These are phyloP conservation scores for Blastobotrys muscicola DNA, from an alignment of 805 yeast species.

Conservation along the genomic window DNA sequence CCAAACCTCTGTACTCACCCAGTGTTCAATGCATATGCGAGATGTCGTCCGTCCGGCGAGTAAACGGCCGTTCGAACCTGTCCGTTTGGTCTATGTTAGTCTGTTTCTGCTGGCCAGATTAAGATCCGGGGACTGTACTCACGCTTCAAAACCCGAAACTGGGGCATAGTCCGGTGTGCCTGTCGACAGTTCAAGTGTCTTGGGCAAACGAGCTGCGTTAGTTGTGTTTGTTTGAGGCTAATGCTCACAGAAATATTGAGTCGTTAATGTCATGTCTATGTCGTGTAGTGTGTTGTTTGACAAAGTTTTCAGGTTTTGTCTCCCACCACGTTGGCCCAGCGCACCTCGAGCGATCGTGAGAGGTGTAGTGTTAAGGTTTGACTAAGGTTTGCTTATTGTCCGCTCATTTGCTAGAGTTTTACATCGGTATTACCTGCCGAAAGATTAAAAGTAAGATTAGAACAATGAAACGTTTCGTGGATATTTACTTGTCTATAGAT, in stretches of 20 bases:
- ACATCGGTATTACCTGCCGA: too few relatives aligned
- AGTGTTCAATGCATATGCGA: constrained; percentile 6
- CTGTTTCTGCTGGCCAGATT: background rate
- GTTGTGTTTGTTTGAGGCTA: background rate
- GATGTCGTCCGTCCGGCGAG: constrained; percentile 14
- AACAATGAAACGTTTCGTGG: too few relatives aligned
- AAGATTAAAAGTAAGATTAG: too few relatives aligned
- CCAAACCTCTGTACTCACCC: too few relatives aligned
- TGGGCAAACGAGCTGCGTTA: constrained; percentile 14
- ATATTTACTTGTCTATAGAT: too few relatives aligned
- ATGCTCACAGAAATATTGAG: constrained; percentile 11
- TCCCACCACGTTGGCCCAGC: too few relatives aligned
- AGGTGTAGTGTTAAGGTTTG: too few relatives aligned
- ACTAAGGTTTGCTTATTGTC: too few relatives aligned
- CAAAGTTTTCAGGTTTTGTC: too few relatives aligned
- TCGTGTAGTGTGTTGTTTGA: too few relatives aligned
- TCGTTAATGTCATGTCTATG: background rate
- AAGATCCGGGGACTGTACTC: background rate
- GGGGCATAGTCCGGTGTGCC: constrained; percentile 13
- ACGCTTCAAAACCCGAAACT: constrained; percentile 13
- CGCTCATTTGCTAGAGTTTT: too few relatives aligned
- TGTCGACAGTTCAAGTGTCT: constrained; percentile 10
- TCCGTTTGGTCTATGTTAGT: constrained; percentile 9
- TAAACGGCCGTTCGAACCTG: constrained; percentile 13
- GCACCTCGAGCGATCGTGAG: too few relatives aligned